Evolutionary conservation across 352 stramenopile species (phyloP).

Genomic region (Phytophthora aleatoria): DNA sequence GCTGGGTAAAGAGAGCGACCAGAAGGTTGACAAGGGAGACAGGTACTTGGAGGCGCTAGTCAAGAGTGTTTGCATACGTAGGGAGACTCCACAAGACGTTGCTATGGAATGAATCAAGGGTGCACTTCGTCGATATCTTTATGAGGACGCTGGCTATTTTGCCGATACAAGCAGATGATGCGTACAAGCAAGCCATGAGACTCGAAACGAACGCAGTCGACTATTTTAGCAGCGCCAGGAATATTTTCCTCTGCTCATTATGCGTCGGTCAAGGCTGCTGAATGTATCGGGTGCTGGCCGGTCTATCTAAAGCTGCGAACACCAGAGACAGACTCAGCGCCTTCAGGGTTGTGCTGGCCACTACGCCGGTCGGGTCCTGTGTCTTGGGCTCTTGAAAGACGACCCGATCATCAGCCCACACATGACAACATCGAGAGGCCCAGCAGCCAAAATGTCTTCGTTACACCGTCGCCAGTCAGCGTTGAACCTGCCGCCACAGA

Average conservation of each 20-base stretch:
- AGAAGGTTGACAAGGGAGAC: constrained; percentile 1
- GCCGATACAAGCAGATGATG: constrained; percentile 1
- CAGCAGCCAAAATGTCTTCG: constrained; percentile 42
- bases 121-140: constrained; percentile 1
- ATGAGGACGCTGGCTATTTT: not conserved
- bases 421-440: constrained; percentile 39
- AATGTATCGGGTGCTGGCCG: constrained; percentile 12
- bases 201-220: constrained; percentile 35
- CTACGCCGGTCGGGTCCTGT: constrained; percentile 7
- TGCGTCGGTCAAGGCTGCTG: not conserved
- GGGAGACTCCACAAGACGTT: constrained; percentile 20
- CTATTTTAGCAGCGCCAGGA: constrained; percentile 30
- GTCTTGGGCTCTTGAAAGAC: constrained; percentile 25
- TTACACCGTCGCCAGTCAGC: constrained; percentile 52
- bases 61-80: constrained; percentile 31
- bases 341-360: constrained; percentile 11
- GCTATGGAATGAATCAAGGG: constrained; percentile 26
- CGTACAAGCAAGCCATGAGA: not conserved
- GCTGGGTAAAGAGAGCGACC: not conserved
- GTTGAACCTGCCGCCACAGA: constrained; percentile 31
- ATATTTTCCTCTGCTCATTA: not conserved
- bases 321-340: constrained; percentile 30
- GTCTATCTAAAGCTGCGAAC: constrained; percentile 36
- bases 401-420: constrained; percentile 7
- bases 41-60: constrained; percentile 29